These are phyloP conservation scores for Cyclanthera cordifolia DNA, from an alignment of 306 rosid species.

Conservation along the genomic window DNA sequence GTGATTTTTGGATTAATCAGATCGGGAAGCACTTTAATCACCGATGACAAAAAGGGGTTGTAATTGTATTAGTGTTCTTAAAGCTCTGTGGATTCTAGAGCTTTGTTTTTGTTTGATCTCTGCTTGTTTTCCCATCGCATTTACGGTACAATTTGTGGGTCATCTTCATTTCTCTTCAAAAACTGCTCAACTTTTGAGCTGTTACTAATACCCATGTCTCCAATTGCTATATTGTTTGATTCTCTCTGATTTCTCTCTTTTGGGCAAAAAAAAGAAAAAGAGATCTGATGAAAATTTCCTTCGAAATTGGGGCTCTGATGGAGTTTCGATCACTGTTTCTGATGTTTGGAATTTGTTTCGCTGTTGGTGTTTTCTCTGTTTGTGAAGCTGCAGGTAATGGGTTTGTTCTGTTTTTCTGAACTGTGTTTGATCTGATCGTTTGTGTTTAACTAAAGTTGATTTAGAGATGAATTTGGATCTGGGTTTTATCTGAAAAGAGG, in stretches of 20 bases:
- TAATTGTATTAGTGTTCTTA: constrained; percentile 25
- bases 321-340: constrained; percentile 31
- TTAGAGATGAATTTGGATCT: constrained; percentile 17
- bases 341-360: constrained; percentile 36
- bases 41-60: constrained; percentile 15
- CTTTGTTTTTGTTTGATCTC: constrained; percentile 25
- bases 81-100: constrained; percentile 22
- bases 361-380: constrained; percentile 25
- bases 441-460: background rate
- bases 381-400: constrained; percentile 61
- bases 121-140: constrained; percentile 18
- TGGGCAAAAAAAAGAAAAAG: constrained; percentile 23
- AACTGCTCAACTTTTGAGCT: constrained; percentile 13
- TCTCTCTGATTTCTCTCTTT: constrained; percentile 23
- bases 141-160: constrained; percentile 27
- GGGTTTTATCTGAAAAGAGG: constrained; percentile 11
- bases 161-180: constrained; percentile 30
- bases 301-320: constrained; percentile 29
- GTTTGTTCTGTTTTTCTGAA: constrained; percentile 4
- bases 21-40: constrained; percentile 16
- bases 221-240: constrained; percentile 1
- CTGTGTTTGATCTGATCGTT: constrained; percentile 14
- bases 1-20: constrained; percentile 33
- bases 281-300: constrained; percentile 23
- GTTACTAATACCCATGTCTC: constrained; percentile 19